Percentiles rank a stretch among this genome's conserved stretches.
Evolutionary conservation across 1,284 basidiomycete genomes (phyloP).

Genomic region (Porogramme epimiltina): DNA sequence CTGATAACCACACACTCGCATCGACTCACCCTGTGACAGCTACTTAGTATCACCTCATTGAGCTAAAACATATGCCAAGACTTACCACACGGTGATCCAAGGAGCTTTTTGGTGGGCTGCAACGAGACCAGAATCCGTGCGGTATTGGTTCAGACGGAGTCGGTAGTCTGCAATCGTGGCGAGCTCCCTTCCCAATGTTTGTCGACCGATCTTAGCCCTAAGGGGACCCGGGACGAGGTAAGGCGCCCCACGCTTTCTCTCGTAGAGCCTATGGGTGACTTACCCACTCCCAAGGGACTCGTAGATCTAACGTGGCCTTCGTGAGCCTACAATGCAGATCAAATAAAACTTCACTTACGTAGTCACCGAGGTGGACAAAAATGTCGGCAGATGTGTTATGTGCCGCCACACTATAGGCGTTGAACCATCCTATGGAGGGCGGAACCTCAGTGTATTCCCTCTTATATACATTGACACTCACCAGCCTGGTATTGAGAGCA

Average conservation of each 20-base stretch:
- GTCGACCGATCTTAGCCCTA: conserved; percentile 49
- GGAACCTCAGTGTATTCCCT: background rate
- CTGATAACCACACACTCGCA: background rate
- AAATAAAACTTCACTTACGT: conserved; percentile 38
- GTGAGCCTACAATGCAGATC: no score
- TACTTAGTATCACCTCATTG: background rate
- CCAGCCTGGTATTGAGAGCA: conserved; percentile 59
- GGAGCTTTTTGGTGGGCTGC: conserved; percentile 53
- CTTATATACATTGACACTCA: conserved; percentile 17
- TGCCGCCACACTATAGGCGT: conserved; percentile 64
- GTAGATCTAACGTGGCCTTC: conserved; percentile 41
- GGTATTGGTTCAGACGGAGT: conserved; percentile 59
- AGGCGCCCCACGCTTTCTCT: no score
- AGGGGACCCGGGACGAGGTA: no score
- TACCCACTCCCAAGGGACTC: conserved; percentile 52
- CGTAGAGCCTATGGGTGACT: conserved; percentile 10
- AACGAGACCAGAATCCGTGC: conserved; percentile 53
- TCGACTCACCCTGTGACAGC: conserved; percentile 6
- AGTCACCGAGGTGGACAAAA: conserved; percentile 68
- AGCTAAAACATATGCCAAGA: background rate
- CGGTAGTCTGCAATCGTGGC: conserved; percentile 67
- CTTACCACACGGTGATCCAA: conserved; percentile 63
- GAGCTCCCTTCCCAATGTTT: conserved; percentile 54
- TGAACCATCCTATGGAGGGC: conserved; percentile 55
- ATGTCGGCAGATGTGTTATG: conserved; percentile 59